Conservation (phyloP, 495 filamentous ascomycete genomes). For the Penicillium waksmanii region DNA sequence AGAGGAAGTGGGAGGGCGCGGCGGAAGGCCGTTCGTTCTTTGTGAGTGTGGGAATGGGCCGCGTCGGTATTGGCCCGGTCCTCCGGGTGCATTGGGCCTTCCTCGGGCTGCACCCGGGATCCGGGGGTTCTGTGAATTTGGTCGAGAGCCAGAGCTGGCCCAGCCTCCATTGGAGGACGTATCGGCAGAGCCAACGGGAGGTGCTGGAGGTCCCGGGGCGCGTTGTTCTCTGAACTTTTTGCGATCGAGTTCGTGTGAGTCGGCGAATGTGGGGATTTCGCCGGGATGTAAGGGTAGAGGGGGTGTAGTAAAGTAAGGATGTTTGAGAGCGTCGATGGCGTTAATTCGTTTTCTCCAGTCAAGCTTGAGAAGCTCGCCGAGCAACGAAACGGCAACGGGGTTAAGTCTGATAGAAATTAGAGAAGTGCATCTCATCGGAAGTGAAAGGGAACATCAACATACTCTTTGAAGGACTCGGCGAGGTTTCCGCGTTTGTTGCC, state of each 20-base stretch:
- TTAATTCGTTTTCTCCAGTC: slow-evolving; percentile 89
- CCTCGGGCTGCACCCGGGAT: slow-evolving; percentile 39
- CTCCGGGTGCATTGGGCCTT: slow-evolving; percentile 24
- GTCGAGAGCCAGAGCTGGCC: slow-evolving; percentile 38
- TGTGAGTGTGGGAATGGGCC: slow-evolving; percentile 30
- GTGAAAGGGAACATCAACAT: slow-evolving; percentile 20
- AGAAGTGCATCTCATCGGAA: not conserved
- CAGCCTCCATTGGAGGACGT: slow-evolving; percentile 69
- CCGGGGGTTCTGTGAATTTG: slow-evolving; percentile 38
- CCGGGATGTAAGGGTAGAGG: slow-evolving; percentile 80
- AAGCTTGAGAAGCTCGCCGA: slow-evolving; percentile 81
- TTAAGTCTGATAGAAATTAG: not conserved
- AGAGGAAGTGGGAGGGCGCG: slow-evolving; percentile 39
- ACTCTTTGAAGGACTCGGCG: slow-evolving; percentile 71
- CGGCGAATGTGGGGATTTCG: slow-evolving; percentile 86
- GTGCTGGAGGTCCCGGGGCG: slow-evolving; percentile 80
- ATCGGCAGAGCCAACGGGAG: slow-evolving; percentile 85
- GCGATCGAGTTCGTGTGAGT: slow-evolving; percentile 94
- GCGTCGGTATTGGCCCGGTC: slow-evolving; percentile 20
- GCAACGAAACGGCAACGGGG: slow-evolving; percentile 71
- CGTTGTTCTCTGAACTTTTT: slow-evolving; percentile 82
- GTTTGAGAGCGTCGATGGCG: slow-evolving; percentile 89
- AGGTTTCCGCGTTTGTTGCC: slow-evolving; percentile 68
- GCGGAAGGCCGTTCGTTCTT: slow-evolving; percentile 43
- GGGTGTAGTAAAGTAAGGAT: slow-evolving; percentile 82